phyloP scores from a whole-genome alignment of 2,329 filamentous ascomycete genomes.

The Diplodia seriata region DNA sequence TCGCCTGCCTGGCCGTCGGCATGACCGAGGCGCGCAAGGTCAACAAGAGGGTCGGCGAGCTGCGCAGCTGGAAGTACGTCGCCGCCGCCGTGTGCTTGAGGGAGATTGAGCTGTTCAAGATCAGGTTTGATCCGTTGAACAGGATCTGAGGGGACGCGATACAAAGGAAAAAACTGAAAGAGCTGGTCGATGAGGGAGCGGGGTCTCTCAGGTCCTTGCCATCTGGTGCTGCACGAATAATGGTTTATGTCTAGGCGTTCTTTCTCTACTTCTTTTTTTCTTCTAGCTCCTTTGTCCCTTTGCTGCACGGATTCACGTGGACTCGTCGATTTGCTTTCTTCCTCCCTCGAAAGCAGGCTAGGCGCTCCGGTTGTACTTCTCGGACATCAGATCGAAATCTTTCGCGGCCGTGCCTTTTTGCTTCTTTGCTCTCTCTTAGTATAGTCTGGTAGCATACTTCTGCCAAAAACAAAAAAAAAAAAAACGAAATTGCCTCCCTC shows the following conservation, averaged over 20 bases:
- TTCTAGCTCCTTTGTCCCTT: background rate
- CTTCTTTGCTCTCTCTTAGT: background rate
- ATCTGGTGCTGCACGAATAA: background rate
- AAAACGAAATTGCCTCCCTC: too few relatives aligned
- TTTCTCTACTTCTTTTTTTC: too few relatives aligned
- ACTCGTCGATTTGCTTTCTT: background rate
- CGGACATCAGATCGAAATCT: background rate
- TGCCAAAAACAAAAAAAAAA: too few relatives aligned
- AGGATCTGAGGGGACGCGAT: background rate
- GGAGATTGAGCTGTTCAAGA: conserved; percentile 52
- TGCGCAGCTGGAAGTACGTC: conserved; percentile 62
- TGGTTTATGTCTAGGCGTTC: background rate
- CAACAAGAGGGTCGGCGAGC: conserved; percentile 41
- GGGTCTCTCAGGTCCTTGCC: background rate
- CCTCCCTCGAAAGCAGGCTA: background rate
- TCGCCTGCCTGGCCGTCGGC: conserved; percentile 58
- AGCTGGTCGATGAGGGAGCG: background rate
- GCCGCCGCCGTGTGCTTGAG: conserved; percentile 59
- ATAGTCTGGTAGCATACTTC: too few relatives aligned
- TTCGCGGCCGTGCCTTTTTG: background rate
- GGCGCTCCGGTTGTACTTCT: background rate
- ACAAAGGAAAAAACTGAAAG: background rate
- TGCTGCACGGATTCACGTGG: background rate
- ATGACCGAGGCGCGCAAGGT: conserved; percentile 46
- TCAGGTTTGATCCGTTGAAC: conserved; percentile 23